phyloP scores from a whole-genome alignment of 495 filamentous ascomycete species.

The Sordaria brevicollis region DNA sequence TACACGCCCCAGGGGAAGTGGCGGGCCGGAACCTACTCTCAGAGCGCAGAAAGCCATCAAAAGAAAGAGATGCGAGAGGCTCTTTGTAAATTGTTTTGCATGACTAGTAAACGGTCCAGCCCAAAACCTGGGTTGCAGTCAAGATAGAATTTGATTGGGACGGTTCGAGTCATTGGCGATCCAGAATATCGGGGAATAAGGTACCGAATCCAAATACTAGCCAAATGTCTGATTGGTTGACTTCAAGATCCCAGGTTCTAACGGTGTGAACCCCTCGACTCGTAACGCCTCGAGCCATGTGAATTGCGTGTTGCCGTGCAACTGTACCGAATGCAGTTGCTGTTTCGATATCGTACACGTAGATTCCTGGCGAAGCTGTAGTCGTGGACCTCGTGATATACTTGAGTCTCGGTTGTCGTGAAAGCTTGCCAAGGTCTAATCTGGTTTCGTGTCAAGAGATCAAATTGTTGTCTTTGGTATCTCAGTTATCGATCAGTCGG shows the following conservation, averaged over 20 bases:
- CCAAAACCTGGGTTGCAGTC: background rate
- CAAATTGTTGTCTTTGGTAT: too few relatives aligned
- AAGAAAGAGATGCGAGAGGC: too few relatives aligned
- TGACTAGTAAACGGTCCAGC: background rate
- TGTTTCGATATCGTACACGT: background rate
- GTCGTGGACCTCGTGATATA: background rate
- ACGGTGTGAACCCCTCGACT: background rate
- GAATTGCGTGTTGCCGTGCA: background rate
- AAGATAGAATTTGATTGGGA: background rate
- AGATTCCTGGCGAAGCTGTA: background rate
- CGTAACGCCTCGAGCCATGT: too few relatives aligned
- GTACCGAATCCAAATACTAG: background rate
- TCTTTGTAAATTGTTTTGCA: background rate
- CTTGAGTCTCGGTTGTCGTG: background rate
- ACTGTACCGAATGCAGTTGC: background rate
- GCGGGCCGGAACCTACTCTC: too few relatives aligned
- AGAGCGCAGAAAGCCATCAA: background rate
- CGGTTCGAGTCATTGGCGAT: background rate
- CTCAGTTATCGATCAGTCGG: too few relatives aligned
- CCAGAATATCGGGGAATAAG: background rate
- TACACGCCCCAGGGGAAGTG: too few relatives aligned
- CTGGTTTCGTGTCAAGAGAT: too few relatives aligned
- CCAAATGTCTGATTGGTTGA: background rate
- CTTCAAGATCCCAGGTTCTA: background rate
- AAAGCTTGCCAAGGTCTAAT: background rate